phyloP scores from a whole-genome alignment of 768 basidiomycete genomes.

The Boletus fagicola region DNA sequence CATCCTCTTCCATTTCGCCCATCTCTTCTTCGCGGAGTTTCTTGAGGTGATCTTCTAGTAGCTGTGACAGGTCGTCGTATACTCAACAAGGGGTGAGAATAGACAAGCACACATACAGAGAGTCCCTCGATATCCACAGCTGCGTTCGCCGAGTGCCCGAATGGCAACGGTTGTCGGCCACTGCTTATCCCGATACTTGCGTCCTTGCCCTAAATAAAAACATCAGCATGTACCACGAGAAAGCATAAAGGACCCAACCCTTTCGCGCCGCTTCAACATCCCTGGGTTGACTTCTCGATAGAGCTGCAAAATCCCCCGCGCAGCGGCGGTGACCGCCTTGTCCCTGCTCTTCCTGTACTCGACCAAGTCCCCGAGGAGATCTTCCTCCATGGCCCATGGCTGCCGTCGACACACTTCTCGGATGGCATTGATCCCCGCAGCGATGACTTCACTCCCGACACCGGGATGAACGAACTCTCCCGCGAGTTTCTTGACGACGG shows the following conservation, averaged over 20 bases:
- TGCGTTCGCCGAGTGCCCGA: constrained; percentile 73
- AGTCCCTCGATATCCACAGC: constrained; percentile 90
- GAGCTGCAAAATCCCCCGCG: constrained; percentile 81
- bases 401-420: constrained; percentile 93
- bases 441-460: constrained; percentile 91
- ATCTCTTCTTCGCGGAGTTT: constrained; percentile 63
- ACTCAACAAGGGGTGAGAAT: neutral
- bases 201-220: constrained; percentile 70
- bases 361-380: constrained; percentile 85
- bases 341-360: constrained; percentile 96
- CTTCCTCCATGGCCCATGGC: constrained; percentile 97
- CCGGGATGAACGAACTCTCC: constrained; percentile 98
- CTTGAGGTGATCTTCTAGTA: constrained; percentile 84
- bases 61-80: constrained; percentile 40
- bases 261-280: constrained; percentile 83
- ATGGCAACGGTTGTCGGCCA: constrained; percentile 70
- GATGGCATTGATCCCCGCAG: constrained; percentile 95
- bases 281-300: constrained; percentile 97
- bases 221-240: neutral
- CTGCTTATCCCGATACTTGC: constrained; percentile 73
- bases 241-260: constrained; percentile 46
- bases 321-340: constrained; percentile 88
- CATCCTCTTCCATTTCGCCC: constrained; percentile 57
- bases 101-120: constrained; percentile 49
- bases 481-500: constrained; percentile 88